Evolutionary conservation across 169 alveolate genomes (phyloP), one percentile per base, ranked within the genome.

Genomic region (Plasmodium vivax): DNA sequence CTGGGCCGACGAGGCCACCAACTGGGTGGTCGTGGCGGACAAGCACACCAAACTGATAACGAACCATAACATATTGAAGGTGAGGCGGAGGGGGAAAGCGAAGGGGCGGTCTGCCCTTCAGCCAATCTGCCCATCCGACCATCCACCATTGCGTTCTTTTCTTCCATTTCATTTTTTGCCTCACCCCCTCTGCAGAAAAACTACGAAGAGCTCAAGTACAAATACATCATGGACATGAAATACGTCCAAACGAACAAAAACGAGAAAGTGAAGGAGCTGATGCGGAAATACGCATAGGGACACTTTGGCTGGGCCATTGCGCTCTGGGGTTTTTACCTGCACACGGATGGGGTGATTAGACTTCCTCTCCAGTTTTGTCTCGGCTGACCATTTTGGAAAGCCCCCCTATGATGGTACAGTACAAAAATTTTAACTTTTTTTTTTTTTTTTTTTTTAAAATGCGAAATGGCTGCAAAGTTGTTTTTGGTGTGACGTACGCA

Each of bases 1-100:
- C 38, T 87, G 93, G 93, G 93, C 93, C 27, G 87, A 87, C 45
- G 93, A 87, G 71, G 93, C 93, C 23, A 75, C 93, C 14, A 87
- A 87, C 10, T 87, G 93, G 93, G 85, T 87, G 4, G 85, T 58
- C 30, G 71, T 87, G 27, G 93, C 93, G 4, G 93, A 87, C 80
- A 87, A 75, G 47, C 93, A 87, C 68, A 58, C 93, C 16, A 87
- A 75, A 45, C 87, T 87, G 47, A 87, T 87, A 14, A 87, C 85
- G 14, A 87, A 87, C 30, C 87, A 87, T 34, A 87, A 87, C 58
- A 87, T 56, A 27, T 45, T 87, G 23, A 87, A 87, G 80, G 93
- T 87, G 77, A 87, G 16, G 16, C 2, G 16, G 36, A 72, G 54
- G 75, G 23, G 43, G 51, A n/a, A 45, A 38, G 23, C 1, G 36